A percentile compares a stretch with the other conserved stretches of the same genome.
Evolutionary conservation across 2,329 filamentous ascomycete species (phyloP).

Genomic region (Lasiodiplodia sp.): DNA sequence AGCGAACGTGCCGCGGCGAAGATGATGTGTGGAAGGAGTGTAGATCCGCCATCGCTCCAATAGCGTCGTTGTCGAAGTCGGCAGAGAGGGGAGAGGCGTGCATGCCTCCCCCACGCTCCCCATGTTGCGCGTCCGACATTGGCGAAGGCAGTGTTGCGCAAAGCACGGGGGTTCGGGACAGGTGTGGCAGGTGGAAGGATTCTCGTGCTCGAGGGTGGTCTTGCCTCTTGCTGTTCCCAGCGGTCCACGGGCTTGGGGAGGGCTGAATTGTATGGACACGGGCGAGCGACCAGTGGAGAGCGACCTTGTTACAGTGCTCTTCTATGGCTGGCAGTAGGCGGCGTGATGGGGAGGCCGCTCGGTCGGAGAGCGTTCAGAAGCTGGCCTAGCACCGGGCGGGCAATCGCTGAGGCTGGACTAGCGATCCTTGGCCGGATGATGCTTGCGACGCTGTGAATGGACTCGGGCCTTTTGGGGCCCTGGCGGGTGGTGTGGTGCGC

Average conservation of each 20-base stretch:
- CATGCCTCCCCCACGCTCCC: conserved; percentile 50
- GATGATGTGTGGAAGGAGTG: conserved; percentile 43
- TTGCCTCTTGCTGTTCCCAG: conserved; percentile 26
- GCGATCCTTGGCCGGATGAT: conserved; percentile 32
- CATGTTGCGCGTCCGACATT: conserved; percentile 47
- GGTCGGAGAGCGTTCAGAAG: conserved; percentile 35
- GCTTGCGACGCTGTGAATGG: conserved; percentile 32
- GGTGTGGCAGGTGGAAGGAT: conserved; percentile 24
- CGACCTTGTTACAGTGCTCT: conserved; percentile 25
- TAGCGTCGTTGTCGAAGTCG: conserved; percentile 40
- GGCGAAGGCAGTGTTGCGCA: conserved; percentile 42
- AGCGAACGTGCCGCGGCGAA: conserved; percentile 46
- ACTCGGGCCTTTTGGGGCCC: conserved; percentile 33
- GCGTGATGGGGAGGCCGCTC: conserved; percentile 31
- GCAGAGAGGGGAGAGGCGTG: conserved; percentile 36
- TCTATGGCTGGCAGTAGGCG: conserved; percentile 32
- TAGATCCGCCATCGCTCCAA: conserved; percentile 34
- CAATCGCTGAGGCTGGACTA: conserved; percentile 29
- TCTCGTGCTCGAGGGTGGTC: conserved; percentile 23
- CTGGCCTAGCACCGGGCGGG: conserved; percentile 34
- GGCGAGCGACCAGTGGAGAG: conserved; percentile 22
- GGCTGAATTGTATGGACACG: conserved; percentile 26
- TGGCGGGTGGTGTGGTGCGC: conserved; percentile 26
- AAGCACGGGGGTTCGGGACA: conserved; percentile 33
- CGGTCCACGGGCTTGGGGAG: conserved; percentile 23